These are phyloP conservation scores for Paramecium sonneborni DNA, from an alignment of 73 alveolate species.

Conservation along the genomic window DNA sequence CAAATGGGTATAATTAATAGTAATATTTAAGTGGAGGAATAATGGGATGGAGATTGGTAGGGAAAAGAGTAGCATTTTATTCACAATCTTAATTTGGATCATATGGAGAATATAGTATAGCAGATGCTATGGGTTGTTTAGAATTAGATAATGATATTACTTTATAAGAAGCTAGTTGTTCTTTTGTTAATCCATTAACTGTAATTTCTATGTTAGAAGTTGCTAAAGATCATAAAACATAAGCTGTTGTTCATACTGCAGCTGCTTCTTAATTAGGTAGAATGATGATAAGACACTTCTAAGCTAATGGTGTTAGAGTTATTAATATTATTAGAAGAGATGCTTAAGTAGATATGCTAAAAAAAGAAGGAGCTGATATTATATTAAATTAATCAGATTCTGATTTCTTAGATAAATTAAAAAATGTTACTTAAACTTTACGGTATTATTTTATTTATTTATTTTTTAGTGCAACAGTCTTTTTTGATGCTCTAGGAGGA, in stretches of 20 bases:
- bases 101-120: slow-evolving; percentile 82
- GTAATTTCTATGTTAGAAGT: slow-evolving; percentile 70
- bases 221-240: slow-evolving; percentile 27
- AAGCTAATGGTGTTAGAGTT: slow-evolving; percentile 69
- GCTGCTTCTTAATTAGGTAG: slow-evolving; percentile 85
- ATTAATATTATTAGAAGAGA: slow-evolving; percentile 84
- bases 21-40: slow-evolving; percentile 78
- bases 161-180: slow-evolving; percentile 73
- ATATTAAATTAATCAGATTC: slow-evolving; percentile 56
- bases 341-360: slow-evolving; percentile 74
- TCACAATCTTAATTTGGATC: slow-evolving; percentile 68
- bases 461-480: slow-evolving; percentile 73
- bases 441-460: background rate
- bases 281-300: slow-evolving; percentile 71
- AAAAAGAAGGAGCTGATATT: slow-evolving; percentile 70
- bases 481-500: slow-evolving; percentile 86
- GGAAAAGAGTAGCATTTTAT: slow-evolving; percentile 86
- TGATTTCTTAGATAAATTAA: slow-evolving; percentile 39
- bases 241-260: slow-evolving; percentile 82
- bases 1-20: slow-evolving; percentile 68
- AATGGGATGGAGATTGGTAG: slow-evolving; percentile 84
- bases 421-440: background rate
- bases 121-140: slow-evolving; percentile 73
- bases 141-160: slow-evolving; percentile 68
- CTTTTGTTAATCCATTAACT: slow-evolving; percentile 82